Conservation (phyloP, 2,329 filamentous ascomycete genomes). For the Neopestalotiopsis rosae region DNA sequence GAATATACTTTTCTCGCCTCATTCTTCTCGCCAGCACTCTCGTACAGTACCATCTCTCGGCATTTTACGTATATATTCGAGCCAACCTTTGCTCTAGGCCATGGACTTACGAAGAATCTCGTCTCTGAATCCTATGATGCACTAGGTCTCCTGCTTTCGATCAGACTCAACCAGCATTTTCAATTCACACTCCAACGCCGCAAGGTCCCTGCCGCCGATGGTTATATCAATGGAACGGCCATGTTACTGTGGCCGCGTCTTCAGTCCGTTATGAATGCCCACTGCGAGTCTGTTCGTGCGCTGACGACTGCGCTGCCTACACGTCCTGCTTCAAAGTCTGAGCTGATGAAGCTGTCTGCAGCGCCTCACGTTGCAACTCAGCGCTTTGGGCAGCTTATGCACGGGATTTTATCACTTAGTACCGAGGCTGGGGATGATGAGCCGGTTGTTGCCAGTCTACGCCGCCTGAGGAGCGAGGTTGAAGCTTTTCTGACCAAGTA, state of each 20-base stretch:
- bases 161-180: slow-evolving; percentile 90
- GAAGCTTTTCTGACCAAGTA: slow-evolving; percentile 82
- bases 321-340: slow-evolving; percentile 50
- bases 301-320: slow-evolving; percentile 59
- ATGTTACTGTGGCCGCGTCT: slow-evolving; percentile 98
- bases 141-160: slow-evolving; percentile 86
- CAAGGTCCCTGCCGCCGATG: slow-evolving; percentile 86
- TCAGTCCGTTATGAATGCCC: slow-evolving; percentile 90
- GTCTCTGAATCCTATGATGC: slow-evolving; percentile 81
- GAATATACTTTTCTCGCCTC: slow-evolving; percentile 93
- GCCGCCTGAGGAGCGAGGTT: slow-evolving; percentile 78
- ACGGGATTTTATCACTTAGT: slow-evolving; percentile 82
- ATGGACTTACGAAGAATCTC: slow-evolving; percentile 75
- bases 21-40: slow-evolving; percentile 83
- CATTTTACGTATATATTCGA: slow-evolving; percentile 90
- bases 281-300: slow-evolving; percentile 83
- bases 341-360: slow-evolving; percentile 68
- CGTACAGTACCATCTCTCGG: slow-evolving; percentile 77
- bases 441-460: slow-evolving; percentile 82
- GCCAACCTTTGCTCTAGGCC: slow-evolving; percentile 85
- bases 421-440: slow-evolving; percentile 94
- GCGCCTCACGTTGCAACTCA: slow-evolving; percentile 93
- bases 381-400: slow-evolving; percentile 90
- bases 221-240: slow-evolving; percentile 91
- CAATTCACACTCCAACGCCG: slow-evolving; percentile 93